These are phyloP conservation scores for Myxozyma neglecta DNA, from an alignment of 805 yeast species.

Conservation along the genomic window DNA sequence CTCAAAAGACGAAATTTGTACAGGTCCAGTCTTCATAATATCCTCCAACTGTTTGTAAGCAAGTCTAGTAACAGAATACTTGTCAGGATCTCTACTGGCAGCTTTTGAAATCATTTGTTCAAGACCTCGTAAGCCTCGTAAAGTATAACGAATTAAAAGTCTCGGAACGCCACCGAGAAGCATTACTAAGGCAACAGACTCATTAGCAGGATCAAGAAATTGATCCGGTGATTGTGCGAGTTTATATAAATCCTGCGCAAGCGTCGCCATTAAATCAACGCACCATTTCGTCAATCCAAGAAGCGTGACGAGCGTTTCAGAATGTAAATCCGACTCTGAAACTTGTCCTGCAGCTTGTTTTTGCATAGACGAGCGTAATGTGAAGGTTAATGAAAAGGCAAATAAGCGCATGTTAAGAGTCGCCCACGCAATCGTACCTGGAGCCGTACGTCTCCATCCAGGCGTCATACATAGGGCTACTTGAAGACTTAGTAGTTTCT, in stretches of 20 bases:
- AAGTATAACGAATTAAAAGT: conserved; percentile 40
- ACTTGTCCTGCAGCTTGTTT: conserved; percentile 47
- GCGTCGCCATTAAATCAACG: conserved; percentile 68
- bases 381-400: conserved; percentile 71
- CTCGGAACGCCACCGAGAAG: conserved; percentile 42
- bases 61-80: conserved; percentile 35
- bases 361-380: conserved; percentile 51
- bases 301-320: conserved; percentile 35
- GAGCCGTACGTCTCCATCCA: conserved; percentile 49
- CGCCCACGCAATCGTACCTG: conserved; percentile 57
- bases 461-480: conserved; percentile 56
- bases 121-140: conserved; percentile 44
- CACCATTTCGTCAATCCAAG: conserved; percentile 87
- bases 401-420: conserved; percentile 67
- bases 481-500: conserved; percentile 68
- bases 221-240: conserved; percentile 23
- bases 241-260: conserved; percentile 63
- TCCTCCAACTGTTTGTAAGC: conserved; percentile 37
- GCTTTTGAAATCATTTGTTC: conserved; percentile 36
- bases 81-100: conserved; percentile 34
- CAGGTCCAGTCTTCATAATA: conserved; percentile 37
- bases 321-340: conserved; percentile 47
- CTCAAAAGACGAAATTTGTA: conserved; percentile 40
- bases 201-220: conserved; percentile 37
- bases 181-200: conserved; percentile 39